Percentiles rank a stretch among this genome's conserved stretches.
Conservation (phyloP, 306 rosid genomes). For the Fagus sylvatica region DNA sequence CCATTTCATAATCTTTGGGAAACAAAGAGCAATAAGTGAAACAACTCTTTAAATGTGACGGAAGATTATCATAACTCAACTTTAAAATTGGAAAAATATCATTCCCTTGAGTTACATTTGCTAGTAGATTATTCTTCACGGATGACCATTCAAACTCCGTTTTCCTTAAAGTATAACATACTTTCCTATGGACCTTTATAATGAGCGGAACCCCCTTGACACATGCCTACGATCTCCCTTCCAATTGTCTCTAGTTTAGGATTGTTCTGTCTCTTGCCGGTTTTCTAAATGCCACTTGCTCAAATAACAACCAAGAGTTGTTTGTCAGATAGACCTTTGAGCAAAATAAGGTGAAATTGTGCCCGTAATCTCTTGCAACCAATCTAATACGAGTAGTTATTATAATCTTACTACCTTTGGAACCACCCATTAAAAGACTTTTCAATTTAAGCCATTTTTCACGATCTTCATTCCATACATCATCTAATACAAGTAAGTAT, state of each 20-base stretch:
- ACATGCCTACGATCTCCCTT: conserved; percentile 29
- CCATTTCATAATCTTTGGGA: background rate
- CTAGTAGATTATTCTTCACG: conserved; percentile 27
- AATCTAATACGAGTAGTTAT: conserved; percentile 31
- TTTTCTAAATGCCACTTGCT: conserved; percentile 21
- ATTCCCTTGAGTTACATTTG: conserved; percentile 18
- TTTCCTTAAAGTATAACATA: conserved; percentile 25
- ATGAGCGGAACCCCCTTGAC: conserved; percentile 21
- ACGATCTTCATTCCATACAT: conserved; percentile 35
- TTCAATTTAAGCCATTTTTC: conserved; percentile 24
- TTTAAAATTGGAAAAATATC: conserved; percentile 33
- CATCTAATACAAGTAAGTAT: conserved; percentile 45
- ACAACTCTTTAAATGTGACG: conserved; percentile 35
- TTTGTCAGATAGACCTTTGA: conserved; percentile 15
- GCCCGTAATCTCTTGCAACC: conserved; percentile 10
- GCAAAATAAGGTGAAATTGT: background rate
- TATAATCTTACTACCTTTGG: conserved; percentile 29
- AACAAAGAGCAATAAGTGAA: background rate
- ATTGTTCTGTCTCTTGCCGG: conserved; percentile 12
- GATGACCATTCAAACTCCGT: conserved; percentile 30
- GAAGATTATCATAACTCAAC: conserved; percentile 29
- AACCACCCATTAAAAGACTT: conserved; percentile 27
- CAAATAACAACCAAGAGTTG: conserved; percentile 29
- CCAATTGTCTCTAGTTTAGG: conserved; percentile 8
- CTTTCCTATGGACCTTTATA: conserved; percentile 34